Evolutionary conservation across 108 stramenopile species (phyloP).

Genomic region (Skeletonema costatum): DNA sequence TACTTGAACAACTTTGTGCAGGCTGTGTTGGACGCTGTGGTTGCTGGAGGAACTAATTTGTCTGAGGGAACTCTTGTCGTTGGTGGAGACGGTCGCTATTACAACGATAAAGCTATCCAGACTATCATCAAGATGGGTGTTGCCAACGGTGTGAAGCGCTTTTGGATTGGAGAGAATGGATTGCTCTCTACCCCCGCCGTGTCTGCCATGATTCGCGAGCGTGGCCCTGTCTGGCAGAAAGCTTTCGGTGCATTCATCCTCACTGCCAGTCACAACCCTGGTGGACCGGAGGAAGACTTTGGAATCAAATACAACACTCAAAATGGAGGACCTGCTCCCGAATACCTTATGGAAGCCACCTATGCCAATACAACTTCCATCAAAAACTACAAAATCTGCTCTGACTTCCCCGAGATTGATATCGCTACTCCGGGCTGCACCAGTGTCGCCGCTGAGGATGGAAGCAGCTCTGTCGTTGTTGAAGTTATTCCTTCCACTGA

Average conservation of each 20-base stretch:
- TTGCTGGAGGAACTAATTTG: slow-evolving; percentile 84
- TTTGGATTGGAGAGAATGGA: slow-evolving; percentile 98
- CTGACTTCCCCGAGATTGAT: slow-evolving; percentile 93
- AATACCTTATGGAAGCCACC: slow-evolving; percentile 90
- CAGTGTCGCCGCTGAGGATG: slow-evolving; percentile 74
- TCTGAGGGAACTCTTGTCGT: slow-evolving; percentile 91
- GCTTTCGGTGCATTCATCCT: slow-evolving; percentile 98
- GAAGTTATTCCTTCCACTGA: slow-evolving; percentile 90
- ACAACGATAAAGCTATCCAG: slow-evolving; percentile 95
- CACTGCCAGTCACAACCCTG: slow-evolving; percentile 99
- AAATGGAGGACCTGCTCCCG: slow-evolving; percentile 98
- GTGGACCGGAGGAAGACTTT: slow-evolving; percentile 98
- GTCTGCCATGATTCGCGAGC: slow-evolving; percentile 95
- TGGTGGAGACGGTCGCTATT: slow-evolving; percentile 99
- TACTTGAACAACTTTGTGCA: slow-evolving; percentile 99
- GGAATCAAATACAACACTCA: slow-evolving; percentile 99
- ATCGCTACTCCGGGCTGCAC: slow-evolving; percentile 75
- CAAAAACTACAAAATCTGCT: slow-evolving; percentile 90
- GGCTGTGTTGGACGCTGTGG: slow-evolving; percentile 92
- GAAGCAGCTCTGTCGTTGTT: slow-evolving; percentile 79
- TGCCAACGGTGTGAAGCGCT: slow-evolving; percentile 94
- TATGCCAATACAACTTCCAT: slow-evolving; percentile 90
- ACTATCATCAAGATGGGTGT: slow-evolving; percentile 95
- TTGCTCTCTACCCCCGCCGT: slow-evolving; percentile 98
- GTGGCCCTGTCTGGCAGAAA: slow-evolving; percentile 95